Conservation (phyloP, 805 yeast species). For the Yarrowia sp. region DNA sequence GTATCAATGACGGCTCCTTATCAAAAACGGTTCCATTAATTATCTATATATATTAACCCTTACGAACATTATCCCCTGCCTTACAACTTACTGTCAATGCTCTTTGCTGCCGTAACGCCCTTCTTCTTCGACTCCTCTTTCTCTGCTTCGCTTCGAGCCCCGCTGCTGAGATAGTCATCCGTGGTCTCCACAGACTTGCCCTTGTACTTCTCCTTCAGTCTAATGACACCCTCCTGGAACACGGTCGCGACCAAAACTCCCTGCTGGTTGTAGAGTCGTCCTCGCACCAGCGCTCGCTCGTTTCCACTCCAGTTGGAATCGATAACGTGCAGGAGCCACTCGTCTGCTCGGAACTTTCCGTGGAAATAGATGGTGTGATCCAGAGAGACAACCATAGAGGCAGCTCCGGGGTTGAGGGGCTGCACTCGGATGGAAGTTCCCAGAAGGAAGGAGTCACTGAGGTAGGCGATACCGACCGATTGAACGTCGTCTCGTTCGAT, state of each 20-base stretch:
- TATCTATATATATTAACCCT: too few relatives aligned
- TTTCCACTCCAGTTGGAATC: conserved; percentile 49
- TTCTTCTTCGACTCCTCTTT: conserved; percentile 14
- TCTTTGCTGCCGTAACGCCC: not conserved
- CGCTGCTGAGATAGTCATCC: conserved; percentile 12
- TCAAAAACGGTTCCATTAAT: too few relatives aligned
- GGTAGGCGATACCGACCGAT: conserved; percentile 27
- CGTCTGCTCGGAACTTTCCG: conserved; percentile 45
- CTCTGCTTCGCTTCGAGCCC: not conserved
- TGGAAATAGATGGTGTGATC: conserved; percentile 70
- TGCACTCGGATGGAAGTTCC: conserved; percentile 25
- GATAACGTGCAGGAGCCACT: conserved; percentile 53
- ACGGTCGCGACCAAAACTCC: conserved; percentile 92
- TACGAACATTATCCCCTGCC: not conserved
- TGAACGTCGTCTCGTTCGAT: conserved; percentile 26
- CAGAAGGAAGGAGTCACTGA: conserved; percentile 27
- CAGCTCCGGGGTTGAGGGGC: conserved; percentile 9
- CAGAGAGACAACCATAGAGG: conserved; percentile 46
- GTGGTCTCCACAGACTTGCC: conserved; percentile 12
- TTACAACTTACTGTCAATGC: conserved; percentile 5
- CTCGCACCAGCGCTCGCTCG: conserved; percentile 57
- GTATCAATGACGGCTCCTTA: too few relatives aligned
- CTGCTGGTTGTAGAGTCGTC: conserved; percentile 78
- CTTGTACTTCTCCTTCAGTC: conserved; percentile 26
- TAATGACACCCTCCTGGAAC: conserved; percentile 61